A percentile compares a stretch with the other conserved stretches of the same genome.
These are phyloP conservation scores for Ustilago loliicola DNA, from an alignment of 1,284 basidiomycete species.

Conservation along the genomic window DNA sequence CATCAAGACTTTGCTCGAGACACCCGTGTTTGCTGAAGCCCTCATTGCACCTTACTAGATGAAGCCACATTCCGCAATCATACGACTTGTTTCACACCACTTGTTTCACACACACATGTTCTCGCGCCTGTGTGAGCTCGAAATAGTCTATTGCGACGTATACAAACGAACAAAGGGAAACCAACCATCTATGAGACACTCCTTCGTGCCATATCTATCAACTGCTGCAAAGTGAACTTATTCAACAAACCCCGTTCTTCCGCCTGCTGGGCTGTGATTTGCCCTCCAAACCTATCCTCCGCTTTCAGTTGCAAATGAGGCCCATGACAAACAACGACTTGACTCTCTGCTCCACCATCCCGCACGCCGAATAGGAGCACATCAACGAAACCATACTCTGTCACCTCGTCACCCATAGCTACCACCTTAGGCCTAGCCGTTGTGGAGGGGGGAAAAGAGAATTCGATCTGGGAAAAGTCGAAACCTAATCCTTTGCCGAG, in stretches of 20 bases:
- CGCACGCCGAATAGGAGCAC: conserved; percentile 22
- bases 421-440: background rate
- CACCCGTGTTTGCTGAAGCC: conserved; percentile 24
- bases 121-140: too few relatives aligned
- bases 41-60: background rate
- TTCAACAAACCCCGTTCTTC: conserved; percentile 1
- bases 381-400: conserved; percentile 41
- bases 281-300: background rate
- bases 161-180: too few relatives aligned
- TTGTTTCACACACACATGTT: too few relatives aligned
- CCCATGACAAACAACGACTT: conserved; percentile 20
- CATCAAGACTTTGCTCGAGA: conserved; percentile 5
- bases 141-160: too few relatives aligned
- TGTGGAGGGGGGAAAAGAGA: conserved; percentile 35
- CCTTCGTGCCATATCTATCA: background rate
- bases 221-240: background rate
- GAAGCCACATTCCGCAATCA: background rate
- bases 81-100: too few relatives aligned
- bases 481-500: conserved; percentile 65
- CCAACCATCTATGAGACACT: background rate
- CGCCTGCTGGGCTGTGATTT: conserved; percentile 5
- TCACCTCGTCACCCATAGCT: background rate
- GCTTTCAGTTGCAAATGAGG: background rate
- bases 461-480: conserved; percentile 59
- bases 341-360: conserved; percentile 1